Percentiles rank a stretch among this genome's conserved stretches.
Conservation (phyloP, 345 rosid genomes). For the Euphorbia pulcherrima region DNA sequence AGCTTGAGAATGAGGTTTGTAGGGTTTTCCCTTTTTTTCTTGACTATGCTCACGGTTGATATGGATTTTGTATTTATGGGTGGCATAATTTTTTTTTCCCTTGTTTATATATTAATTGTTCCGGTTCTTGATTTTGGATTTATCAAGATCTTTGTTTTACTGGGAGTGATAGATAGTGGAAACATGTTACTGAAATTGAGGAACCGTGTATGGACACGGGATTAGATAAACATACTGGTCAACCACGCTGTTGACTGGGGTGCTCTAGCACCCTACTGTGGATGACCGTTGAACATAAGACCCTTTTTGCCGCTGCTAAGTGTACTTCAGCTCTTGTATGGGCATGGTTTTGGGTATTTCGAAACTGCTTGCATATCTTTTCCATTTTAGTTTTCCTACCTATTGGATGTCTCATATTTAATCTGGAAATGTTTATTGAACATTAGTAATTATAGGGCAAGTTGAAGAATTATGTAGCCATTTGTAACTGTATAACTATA, state of each 20-base stretch:
- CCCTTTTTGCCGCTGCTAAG: no score
- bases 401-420: no score
- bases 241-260: not conserved
- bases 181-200: not conserved
- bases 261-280: no score
- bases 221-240: not conserved
- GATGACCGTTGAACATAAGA: no score
- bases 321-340: no score
- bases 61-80: not conserved
- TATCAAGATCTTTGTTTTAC: not conserved
- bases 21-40: not conserved
- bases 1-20: conserved; percentile 80
- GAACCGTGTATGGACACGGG: not conserved
- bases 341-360: no score
- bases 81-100: not conserved
- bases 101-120: not conserved
- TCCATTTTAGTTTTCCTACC: no score
- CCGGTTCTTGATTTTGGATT: not conserved
- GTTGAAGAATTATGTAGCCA: not conserved
- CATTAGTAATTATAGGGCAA: no score
- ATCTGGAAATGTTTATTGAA: no score
- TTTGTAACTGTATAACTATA: not conserved
- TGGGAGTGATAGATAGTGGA: not conserved
- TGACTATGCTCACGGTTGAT: not conserved
- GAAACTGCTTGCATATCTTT: no score